phyloP scores from a whole-genome alignment of 2,329 filamentous ascomycete species.

The Microdochium bolleyi region DNA sequence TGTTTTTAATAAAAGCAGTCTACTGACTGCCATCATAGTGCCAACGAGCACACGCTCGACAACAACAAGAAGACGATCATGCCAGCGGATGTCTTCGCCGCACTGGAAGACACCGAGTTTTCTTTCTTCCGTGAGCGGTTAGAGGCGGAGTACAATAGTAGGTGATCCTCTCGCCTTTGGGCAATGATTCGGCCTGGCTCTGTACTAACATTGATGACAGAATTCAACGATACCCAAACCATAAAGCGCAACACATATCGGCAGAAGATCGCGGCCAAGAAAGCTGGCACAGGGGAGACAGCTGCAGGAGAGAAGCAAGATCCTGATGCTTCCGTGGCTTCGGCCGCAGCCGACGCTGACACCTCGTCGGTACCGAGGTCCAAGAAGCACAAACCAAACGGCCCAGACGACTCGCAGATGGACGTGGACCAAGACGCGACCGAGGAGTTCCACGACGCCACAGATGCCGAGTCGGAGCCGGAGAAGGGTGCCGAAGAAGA shows the following conservation, averaged over 20 bases:
- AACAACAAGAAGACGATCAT: constrained; percentile 73
- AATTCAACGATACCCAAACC: constrained; percentile 66
- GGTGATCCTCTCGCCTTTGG: constrained; percentile 12
- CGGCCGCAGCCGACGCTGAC: constrained; percentile 7
- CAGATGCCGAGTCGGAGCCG: constrained; percentile 29
- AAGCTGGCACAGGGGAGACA: constrained; percentile 18
- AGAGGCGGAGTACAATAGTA: constrained; percentile 70
- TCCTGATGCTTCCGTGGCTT: constrained; percentile 18
- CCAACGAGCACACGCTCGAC: constrained; percentile 61
- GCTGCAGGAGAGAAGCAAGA: constrained; percentile 16
- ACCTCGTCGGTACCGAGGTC: constrained; percentile 15
- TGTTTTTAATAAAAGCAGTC: background rate
- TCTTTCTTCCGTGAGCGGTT: constrained; percentile 60
- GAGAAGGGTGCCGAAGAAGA: constrained; percentile 36
- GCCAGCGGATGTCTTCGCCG: constrained; percentile 68
- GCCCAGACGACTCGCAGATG: constrained; percentile 32
- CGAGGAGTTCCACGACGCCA: constrained; percentile 25
- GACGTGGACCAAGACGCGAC: constrained; percentile 29
- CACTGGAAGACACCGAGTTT: constrained; percentile 70
- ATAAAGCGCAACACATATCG: constrained; percentile 69
- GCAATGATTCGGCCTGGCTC: constrained; percentile 3
- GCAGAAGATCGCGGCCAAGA: constrained; percentile 59
- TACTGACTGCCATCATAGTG: constrained; percentile 34
- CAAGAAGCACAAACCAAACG: constrained; percentile 31
- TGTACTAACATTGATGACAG: constrained; percentile 24